Base-by-base conservation (phyloP, 2,329 filamentous ascomycete species). In the Gnomoniopsis sp. region DNA sequence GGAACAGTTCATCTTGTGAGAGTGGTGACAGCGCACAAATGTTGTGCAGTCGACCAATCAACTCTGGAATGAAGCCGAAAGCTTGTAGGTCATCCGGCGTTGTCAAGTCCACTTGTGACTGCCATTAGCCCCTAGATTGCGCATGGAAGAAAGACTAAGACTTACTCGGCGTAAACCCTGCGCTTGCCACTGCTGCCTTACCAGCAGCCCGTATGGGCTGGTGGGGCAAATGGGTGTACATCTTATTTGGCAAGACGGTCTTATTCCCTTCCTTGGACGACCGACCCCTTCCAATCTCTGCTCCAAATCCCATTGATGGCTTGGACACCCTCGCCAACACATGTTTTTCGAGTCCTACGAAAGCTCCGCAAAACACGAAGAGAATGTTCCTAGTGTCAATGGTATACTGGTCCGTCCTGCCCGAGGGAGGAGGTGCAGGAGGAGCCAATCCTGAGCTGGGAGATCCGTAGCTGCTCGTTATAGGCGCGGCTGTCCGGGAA, bases 331-430 rank as follows among this genome's bases (percentile, higher is more conserved):
- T 87, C 59, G 92, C 89, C 60, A 96, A 79, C 51, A 99, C 85
- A 36, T 89, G 83, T 71, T 96, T 96, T 68, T 97, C 91, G 1
- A 98, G 79, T 2, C 93, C 93, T 38, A 96, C 90, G 70, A 99
- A 99, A 19, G 95, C 95, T 19, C 95, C 95, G 14, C 93, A 96
- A 71, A 95, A 96, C 46, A 99, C 92, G 75, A 99, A 99, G 30
- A 99, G 83, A 60, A 99, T 98, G 67, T 98, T 97, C 64, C 92
- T 93, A 0, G 95, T 99, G 67, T 95, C 89, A 59, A 97, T 88
- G 57, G 90, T 87, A 69, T 84, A 88, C 67, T 87, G 85, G 54
- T 86, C 83, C 10, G 81, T 77, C 65, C 84, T 85, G 34, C 77
- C 77, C 1, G 76, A 67, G 0, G 79, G 76, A 0, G 80, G 79